These are phyloP conservation scores for Candida mesenterica DNA, from an alignment of 1,139 yeast genomes.

Conservation along the genomic window DNA sequence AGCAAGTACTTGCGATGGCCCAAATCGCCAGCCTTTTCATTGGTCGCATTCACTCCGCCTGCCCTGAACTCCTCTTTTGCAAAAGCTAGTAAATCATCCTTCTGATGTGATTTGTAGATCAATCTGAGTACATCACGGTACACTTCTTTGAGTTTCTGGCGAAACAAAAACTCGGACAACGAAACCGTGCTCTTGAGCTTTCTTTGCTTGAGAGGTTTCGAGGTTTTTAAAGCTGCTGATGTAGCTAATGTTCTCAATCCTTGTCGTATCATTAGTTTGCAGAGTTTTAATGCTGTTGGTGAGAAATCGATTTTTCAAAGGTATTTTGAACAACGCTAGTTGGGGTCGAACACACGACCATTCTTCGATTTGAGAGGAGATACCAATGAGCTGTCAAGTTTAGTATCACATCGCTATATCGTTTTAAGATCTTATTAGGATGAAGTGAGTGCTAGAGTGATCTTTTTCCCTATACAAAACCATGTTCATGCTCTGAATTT, in stretches of 20 bases:
- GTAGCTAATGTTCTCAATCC: neutral
- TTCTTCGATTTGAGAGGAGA: too few species aligned
- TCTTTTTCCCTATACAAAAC: too few species aligned
- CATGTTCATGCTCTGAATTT: too few species aligned
- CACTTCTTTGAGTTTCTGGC: constrained; percentile 31
- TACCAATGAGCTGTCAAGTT: too few species aligned
- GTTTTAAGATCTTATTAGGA: too few species aligned
- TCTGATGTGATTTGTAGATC: constrained; percentile 39
- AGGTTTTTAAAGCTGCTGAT: neutral
- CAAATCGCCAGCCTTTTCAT: constrained; percentile 21
- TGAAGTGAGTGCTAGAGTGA: too few species aligned
- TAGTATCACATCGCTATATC: too few species aligned
- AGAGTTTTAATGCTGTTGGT: too few species aligned
- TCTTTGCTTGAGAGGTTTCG: neutral
- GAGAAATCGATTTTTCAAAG: too few species aligned
- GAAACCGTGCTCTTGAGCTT: constrained; percentile 19
- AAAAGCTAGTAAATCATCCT: constrained; percentile 31
- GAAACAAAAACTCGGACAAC: constrained; percentile 42
- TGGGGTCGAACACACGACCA: too few species aligned
- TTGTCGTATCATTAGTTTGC: constrained; percentile 1
- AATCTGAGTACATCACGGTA: constrained; percentile 36
- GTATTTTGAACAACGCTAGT: too few species aligned
- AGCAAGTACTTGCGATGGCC: constrained; percentile 40
- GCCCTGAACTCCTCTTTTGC: constrained; percentile 37
- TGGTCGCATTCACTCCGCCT: constrained; percentile 19